Conservation (phyloP, 2,329 filamentous ascomycete species). For the Stagonosporopsis vannaccii region DNA sequence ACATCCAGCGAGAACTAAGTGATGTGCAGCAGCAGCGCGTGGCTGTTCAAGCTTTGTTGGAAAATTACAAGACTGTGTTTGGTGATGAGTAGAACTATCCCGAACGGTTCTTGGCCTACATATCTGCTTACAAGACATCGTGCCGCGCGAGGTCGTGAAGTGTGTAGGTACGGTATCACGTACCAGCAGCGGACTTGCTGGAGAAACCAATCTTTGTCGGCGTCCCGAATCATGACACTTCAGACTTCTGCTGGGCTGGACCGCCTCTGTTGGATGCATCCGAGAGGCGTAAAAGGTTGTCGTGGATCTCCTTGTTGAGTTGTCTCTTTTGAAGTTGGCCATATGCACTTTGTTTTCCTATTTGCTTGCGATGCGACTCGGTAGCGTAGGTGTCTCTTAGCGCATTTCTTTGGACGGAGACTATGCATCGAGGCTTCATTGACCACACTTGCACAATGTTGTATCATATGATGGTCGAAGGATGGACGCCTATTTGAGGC, state of each 20-base stretch:
- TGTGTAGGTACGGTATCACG: slow-evolving; percentile 10
- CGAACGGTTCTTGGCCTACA: slow-evolving; percentile 2
- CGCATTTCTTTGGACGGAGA: slow-evolving; percentile 1
- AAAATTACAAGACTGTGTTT: slow-evolving; percentile 86
- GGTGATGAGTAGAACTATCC: slow-evolving; percentile 38
- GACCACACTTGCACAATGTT: slow-evolving; percentile 12
- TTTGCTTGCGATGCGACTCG: slow-evolving; percentile 3
- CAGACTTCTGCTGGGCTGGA: slow-evolving; percentile 7
- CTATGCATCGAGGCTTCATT: slow-evolving; percentile 3
- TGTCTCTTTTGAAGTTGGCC: background rate
- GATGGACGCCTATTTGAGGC: background rate
- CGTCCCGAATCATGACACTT: slow-evolving; percentile 1
- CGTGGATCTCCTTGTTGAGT: background rate
- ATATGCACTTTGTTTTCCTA: slow-evolving; percentile 5
- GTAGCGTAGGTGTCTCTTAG: slow-evolving; percentile 10
- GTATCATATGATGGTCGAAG: slow-evolving; percentile 22
- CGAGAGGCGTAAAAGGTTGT: background rate
- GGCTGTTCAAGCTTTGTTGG: slow-evolving; percentile 90
- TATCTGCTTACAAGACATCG: background rate
- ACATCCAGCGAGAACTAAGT: slow-evolving; percentile 91
- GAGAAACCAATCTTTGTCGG: slow-evolving; percentile 3
- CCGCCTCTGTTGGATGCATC: slow-evolving; percentile 12
- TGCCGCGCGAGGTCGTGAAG: slow-evolving; percentile 5
- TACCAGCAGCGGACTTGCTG: slow-evolving; percentile 2
- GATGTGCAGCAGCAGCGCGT: slow-evolving; percentile 94